Evolutionary conservation across 805 yeast species (phyloP), one percentile per base, ranked within the genome.

Genomic region (Barnettozyma siamensis): DNA sequence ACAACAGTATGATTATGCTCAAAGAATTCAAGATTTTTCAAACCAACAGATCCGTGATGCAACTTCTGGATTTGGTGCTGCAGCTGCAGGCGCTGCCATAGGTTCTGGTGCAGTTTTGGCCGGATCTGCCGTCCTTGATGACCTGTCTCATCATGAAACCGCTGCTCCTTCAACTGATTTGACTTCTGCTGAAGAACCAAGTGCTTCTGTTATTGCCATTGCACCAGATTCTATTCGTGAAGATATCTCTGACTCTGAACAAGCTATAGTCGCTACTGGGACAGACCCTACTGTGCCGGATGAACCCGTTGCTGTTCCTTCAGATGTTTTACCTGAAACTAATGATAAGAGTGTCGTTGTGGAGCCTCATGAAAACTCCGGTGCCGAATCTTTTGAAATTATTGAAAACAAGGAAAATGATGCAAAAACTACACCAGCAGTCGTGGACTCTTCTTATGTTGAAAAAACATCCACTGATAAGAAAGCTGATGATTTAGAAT

Each of bases 171-270:
- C 24, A 21, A 35, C 44, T 16, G 31, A 19, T 7, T 43, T 39
- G 27, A 60, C 57, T 28, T 49, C 54, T 3, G 52, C 24, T 21
- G 24, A 21, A 21, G 29, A 26, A 8, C 5, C 29, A 8, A 11
- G 13, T 0, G 88, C 96, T 0, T 85, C 95, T 33, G 94, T 88
- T 27, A 91, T 84, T 53, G 89, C 89, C 64, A 88, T 91, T 59
- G 88, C 97, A 2, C 89, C 97, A 0, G 76, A 79, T 62, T 85
- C 95, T 18, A 95, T 88, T 7, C 78, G 96, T 45, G 96, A 80
- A 46, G 68, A 59, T 26, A 55, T 50, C 38, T 62, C 60, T 11
- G 65, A 65, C 15, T 50, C 55, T 11, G 51, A 58, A 19, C 41
- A 17, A 49, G 40, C 38, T 20, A 50, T 39, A 11, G 50, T 31